Conservation (phyloP, 192 early-diverging fungal species). For the Funneliformis geosporum region DNA sequence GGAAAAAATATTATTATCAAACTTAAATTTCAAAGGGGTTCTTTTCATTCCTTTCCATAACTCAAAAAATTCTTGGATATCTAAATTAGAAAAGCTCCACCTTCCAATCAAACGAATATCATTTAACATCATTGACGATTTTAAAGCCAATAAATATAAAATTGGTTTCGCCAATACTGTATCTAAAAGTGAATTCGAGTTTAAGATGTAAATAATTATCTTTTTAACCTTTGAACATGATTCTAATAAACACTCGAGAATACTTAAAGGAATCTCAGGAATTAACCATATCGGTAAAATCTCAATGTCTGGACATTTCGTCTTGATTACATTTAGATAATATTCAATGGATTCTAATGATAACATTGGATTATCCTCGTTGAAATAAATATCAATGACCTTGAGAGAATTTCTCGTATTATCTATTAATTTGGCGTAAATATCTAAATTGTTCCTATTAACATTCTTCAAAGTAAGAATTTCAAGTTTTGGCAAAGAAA, state of each 20-base stretch:
- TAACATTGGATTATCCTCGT: background rate
- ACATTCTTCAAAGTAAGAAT: background rate
- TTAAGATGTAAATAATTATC: background rate
- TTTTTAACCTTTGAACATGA: background rate
- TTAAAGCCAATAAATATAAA: background rate
- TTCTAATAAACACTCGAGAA: background rate
- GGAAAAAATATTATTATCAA: background rate
- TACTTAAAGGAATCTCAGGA: background rate
- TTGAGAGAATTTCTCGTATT: background rate
- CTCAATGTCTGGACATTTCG: background rate
- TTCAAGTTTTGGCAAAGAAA: background rate
- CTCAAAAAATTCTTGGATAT: background rate
- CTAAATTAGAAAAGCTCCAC: background rate
- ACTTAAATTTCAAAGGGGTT: background rate
- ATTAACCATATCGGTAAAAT: background rate
- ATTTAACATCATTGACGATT: background rate
- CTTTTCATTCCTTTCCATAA: background rate
- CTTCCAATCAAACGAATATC: background rate
- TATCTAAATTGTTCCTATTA: background rate
- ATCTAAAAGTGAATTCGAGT: background rate
- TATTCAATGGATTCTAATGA: background rate
- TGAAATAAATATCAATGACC: background rate
- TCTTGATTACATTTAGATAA: background rate
- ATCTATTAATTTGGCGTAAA: background rate
- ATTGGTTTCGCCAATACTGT: background rate